Percentiles rank a stretch among this genome's conserved stretches.
Conservation (phyloP, 441 rosid genomes). For the Aleurites moluccanus region DNA sequence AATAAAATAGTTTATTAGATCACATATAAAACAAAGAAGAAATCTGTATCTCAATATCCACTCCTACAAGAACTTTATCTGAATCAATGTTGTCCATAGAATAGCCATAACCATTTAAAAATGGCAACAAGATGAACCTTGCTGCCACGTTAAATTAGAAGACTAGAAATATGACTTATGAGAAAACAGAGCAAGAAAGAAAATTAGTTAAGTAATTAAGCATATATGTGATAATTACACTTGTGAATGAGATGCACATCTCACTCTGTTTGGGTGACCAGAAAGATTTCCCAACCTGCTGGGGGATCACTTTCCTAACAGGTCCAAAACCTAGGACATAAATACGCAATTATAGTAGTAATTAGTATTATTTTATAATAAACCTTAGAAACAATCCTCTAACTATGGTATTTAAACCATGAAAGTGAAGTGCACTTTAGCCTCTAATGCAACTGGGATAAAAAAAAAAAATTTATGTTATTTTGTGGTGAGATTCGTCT, state of each 20-base stretch:
- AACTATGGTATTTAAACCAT: neutral
- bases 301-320: neutral
- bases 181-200: neutral
- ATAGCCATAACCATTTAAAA: neutral
- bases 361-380: no score
- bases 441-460: neutral
- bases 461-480: neutral
- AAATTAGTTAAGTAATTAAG: no score
- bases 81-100: neutral
- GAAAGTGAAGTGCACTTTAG: neutral
- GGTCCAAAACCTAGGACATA: neutral
- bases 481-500: neutral
- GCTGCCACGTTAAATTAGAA: neutral
- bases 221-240: neutral
- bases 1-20: neutral
- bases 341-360: neutral
- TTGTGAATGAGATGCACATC: neutral
- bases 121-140: neutral
- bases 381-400: neutral
- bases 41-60: neutral
- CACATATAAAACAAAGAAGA: neutral
- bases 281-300: neutral
- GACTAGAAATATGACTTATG: neutral
- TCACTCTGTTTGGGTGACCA: neutral
- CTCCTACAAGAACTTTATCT: neutral